These are phyloP conservation scores for Asparagopsis taxiformis DNA, from an alignment of 31 red algal genomes.

Conservation along the genomic window DNA sequence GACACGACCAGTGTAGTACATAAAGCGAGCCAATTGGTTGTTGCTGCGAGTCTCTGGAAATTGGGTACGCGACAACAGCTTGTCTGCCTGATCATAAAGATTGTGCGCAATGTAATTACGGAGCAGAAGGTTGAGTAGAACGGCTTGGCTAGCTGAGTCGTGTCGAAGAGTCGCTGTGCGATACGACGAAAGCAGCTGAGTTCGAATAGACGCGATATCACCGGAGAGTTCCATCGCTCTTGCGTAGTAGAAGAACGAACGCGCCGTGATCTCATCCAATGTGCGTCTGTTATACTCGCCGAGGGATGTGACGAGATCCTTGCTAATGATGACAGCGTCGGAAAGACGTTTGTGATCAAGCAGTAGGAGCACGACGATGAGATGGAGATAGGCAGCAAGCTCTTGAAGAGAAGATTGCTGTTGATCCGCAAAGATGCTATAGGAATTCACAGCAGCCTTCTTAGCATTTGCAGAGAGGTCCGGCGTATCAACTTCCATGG, in stretches of 20 bases:
- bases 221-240: conserved; percentile 73
- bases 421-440: conserved; percentile 25
- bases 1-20: conserved; percentile 96
- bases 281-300: conserved; percentile 77
- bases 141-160: conserved; percentile 88
- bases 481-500: conserved; percentile 52
- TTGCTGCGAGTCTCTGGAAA: conserved; percentile 97
- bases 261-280: conserved; percentile 88
- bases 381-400: conserved; percentile 73
- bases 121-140: conserved; percentile 90
- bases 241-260: conserved; percentile 87
- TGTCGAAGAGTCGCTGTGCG: conserved; percentile 87
- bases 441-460: conserved; percentile 11
- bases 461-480: background rate
- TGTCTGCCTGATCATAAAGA: conserved; percentile 96
- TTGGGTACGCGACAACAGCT: conserved; percentile 77
- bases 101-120: conserved; percentile 78
- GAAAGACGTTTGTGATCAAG: conserved; percentile 54
- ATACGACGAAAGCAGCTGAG: conserved; percentile 72
- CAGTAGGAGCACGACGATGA: conserved; percentile 67
- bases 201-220: conserved; percentile 56
- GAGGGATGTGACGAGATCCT: conserved; percentile 60
- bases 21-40: conserved; percentile 95
- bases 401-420: conserved; percentile 65
- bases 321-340: conserved; percentile 52